phyloP scores from a whole-genome alignment of 257 asterid genomes.

The Schizonepeta tenuifolia region DNA sequence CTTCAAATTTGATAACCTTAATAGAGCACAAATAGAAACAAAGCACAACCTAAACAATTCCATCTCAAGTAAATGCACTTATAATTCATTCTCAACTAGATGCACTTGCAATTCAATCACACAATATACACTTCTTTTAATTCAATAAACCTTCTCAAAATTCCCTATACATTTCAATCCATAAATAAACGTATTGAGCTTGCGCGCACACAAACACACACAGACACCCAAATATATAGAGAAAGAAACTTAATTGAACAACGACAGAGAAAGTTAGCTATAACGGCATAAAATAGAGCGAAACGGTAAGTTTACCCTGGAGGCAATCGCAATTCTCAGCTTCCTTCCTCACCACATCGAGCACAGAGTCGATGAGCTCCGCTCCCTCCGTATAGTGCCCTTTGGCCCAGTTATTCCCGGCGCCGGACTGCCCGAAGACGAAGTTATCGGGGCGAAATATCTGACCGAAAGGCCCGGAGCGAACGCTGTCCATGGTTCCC shows the following conservation, averaged over 20 bases:
- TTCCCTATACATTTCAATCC: background rate
- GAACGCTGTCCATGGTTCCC: conserved; percentile 62
- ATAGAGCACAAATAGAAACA: background rate
- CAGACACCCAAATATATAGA: background rate
- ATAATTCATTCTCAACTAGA: background rate
- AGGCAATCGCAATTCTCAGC: conserved; percentile 59
- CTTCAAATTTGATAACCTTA: background rate
- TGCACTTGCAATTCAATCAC: background rate
- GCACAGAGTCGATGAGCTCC: conserved; percentile 57
- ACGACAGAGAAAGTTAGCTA: background rate
- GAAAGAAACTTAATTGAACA: background rate
- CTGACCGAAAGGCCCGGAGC: conserved; percentile 58
- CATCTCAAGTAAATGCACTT: background rate
- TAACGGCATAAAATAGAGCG: background rate
- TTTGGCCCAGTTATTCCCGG: conserved; percentile 61
- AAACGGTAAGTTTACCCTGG: conserved; percentile 41
- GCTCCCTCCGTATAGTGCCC: conserved; percentile 61
- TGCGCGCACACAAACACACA: background rate
- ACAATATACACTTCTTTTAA: background rate
- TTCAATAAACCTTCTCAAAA: background rate
- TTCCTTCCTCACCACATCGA: conserved; percentile 60
- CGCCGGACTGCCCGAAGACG: conserved; percentile 61
- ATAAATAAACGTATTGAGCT: background rate
- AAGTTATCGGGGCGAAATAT: conserved; percentile 59
- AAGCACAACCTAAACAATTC: background rate